Base-by-base conservation (phyloP, 352 stramenopile species). In the Thraustochytrium sp. region DNA sequence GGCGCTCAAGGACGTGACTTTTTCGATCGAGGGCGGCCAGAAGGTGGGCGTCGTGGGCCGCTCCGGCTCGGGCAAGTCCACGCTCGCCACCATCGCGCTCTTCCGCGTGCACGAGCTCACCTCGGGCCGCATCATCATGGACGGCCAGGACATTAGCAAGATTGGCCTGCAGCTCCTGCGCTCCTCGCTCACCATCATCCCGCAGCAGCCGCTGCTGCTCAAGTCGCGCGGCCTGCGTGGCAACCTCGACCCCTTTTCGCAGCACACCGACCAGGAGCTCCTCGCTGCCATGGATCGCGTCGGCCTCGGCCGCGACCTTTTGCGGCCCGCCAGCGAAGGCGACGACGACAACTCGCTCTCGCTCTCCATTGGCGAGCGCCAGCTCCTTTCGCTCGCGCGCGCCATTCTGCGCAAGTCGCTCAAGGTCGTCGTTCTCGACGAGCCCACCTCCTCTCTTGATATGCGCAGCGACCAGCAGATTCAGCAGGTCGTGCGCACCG, bases 391-490 rank as follows among this genome's bases (percentile, higher is more conserved):
- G 83, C 97, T 99, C 82, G 95, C 93, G 5, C 89, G 96, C 54
- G 96, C 94, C 23, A 84, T 98, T 21, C 76, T 98, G 26, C 90
- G 92, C 34, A 90, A 96, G 48, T 65, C 48, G 9, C 34, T 61
- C n/a, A 94, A 94, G 38, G 95, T 99, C 40, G 91, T 99, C 44
- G 87, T 99, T 0, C 97, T 99, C 90, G 97, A 99, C 82, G 97
- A 99, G 87, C 96, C 96, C 0, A 99, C 96, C 11, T 92, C 93
- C 18, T 94, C 91, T 8, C 94, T 96, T 48, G 93, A 96, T 46
- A 84, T 90, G 82, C 90, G 92, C 61, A 95, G 90, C 0, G 94
- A 98, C 87, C 87, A 89, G 64, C 93, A 93, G 80, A 96, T 97
- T 73, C 92, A 95, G 55, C 55, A 88, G 72, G 92, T 92, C 87